Conservation (phyloP, 2,329 filamentous ascomycete species). For the Chrysoporthe puriensis region DNA sequence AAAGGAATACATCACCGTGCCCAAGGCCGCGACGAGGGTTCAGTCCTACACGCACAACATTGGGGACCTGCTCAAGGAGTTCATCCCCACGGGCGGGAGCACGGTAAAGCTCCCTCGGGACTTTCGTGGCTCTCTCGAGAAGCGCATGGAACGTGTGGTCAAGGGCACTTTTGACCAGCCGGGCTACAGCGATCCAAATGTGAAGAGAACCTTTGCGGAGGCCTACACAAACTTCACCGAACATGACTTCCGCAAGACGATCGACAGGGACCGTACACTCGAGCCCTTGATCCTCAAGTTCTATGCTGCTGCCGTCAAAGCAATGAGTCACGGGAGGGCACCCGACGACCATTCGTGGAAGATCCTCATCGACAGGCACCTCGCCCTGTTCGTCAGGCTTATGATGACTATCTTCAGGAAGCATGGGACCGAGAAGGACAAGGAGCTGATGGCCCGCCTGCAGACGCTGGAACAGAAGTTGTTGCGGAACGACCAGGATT, state of each 20-base stretch:
- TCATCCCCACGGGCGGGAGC: constrained; percentile 49
- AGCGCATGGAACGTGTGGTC: constrained; percentile 79
- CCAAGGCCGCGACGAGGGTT: constrained; percentile 62
- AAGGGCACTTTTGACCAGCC: constrained; percentile 81
- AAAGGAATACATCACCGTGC: constrained; percentile 78
- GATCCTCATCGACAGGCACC: constrained; percentile 87
- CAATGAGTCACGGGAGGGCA: constrained; percentile 72
- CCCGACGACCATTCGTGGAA: constrained; percentile 88
- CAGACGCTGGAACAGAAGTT: constrained; percentile 89
- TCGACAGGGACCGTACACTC: constrained; percentile 91
- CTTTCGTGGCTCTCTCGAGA: constrained; percentile 59
- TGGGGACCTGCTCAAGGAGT: constrained; percentile 87
- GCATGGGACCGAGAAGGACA: constrained; percentile 82
- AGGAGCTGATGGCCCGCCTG: constrained; percentile 80
- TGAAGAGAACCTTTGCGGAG: constrained; percentile 92
- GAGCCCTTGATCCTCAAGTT: constrained; percentile 95
- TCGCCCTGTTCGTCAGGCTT: constrained; percentile 90
- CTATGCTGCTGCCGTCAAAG: constrained; percentile 92
- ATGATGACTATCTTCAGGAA: constrained; percentile 79
- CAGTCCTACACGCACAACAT: constrained; percentile 69
- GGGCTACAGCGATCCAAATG: constrained; percentile 85
- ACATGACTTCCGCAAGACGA: constrained; percentile 81
- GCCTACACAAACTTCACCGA: constrained; percentile 95
- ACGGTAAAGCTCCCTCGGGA: constrained; percentile 61
- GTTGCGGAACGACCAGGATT: constrained; percentile 89